phyloP scores from a whole-genome alignment of 176 grass and related monocot species.

The Raddia distichophylla region DNA sequence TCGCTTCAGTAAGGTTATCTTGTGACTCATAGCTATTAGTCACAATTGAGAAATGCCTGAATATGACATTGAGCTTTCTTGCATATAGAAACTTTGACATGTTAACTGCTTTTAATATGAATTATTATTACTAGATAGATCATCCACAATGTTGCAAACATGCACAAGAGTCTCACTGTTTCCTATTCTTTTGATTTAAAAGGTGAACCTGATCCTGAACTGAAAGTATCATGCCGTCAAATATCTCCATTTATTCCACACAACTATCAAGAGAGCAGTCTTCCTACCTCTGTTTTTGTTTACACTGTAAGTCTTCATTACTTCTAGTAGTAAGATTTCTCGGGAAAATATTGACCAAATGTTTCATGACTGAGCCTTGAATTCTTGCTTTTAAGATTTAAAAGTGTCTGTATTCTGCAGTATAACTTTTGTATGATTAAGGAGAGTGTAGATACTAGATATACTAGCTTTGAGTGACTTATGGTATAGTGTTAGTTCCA shows the following conservation, averaged over 20 bases:
- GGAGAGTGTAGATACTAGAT: background rate
- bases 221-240: constrained; percentile 96
- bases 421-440: background rate
- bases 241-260: constrained; percentile 99
- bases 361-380: constrained; percentile 9
- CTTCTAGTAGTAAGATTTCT: constrained; percentile 18
- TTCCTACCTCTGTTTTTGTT: constrained; percentile 92
- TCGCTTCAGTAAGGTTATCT: constrained; percentile 16
- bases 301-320: constrained; percentile 75
- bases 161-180: constrained; percentile 36
- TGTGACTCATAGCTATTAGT: background rate
- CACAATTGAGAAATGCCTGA: background rate
- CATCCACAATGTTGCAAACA: background rate
- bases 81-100: constrained; percentile 4
- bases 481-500: constrained; percentile 8
- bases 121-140: background rate
- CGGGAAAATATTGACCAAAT: background rate
- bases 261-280: constrained; percentile 92
- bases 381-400: background rate
- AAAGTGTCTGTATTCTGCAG: background rate
- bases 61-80: background rate
- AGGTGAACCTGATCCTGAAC: constrained; percentile 96
- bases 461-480: background rate
- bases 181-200: constrained; percentile 43
- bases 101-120: constrained; percentile 8